phyloP scores from a whole-genome alignment of 139 green algal genomes.

The Diplosphaera chodatii region DNA sequence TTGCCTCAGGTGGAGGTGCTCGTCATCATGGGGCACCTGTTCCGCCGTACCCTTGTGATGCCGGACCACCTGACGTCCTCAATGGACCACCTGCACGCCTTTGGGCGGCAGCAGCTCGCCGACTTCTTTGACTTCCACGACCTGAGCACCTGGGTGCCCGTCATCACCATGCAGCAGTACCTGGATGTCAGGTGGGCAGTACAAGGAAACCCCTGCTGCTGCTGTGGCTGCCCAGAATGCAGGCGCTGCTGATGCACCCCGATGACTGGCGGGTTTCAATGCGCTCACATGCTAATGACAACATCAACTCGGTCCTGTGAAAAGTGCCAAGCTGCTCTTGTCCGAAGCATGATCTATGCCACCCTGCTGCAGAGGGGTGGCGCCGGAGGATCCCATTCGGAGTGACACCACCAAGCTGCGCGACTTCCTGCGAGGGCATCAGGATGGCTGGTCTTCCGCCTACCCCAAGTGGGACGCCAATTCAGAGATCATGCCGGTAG shows the following conservation, averaged over 20 bases:
- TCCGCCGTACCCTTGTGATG: background rate
- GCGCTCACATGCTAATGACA: too few relatives aligned
- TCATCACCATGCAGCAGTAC: background rate
- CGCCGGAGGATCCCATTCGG: background rate
- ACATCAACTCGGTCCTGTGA: too few relatives aligned
- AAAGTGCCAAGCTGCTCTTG: too few relatives aligned
- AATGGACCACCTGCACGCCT: background rate
- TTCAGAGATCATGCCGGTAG: background rate
- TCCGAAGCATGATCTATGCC: too few relatives aligned
- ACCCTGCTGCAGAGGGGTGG: background rate
- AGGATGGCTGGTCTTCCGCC: background rate
- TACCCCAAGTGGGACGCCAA: background rate
- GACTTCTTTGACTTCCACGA: slow-evolving; percentile 1
- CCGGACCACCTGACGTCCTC: background rate
- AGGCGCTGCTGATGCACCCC: too few relatives aligned
- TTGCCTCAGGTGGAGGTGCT: slow-evolving; percentile 1
- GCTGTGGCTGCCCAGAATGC: too few relatives aligned
- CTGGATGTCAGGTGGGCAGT: background rate
- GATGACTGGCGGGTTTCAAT: too few relatives aligned
- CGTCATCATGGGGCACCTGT: background rate
- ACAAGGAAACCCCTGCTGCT: too few relatives aligned
- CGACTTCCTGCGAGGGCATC: background rate
- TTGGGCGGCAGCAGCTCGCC: background rate
- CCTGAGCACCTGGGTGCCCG: background rate
- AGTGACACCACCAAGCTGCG: background rate